phyloP scores from a whole-genome alignment of 2,329 filamentous ascomycete species.

The Apiospora aurea region DNA sequence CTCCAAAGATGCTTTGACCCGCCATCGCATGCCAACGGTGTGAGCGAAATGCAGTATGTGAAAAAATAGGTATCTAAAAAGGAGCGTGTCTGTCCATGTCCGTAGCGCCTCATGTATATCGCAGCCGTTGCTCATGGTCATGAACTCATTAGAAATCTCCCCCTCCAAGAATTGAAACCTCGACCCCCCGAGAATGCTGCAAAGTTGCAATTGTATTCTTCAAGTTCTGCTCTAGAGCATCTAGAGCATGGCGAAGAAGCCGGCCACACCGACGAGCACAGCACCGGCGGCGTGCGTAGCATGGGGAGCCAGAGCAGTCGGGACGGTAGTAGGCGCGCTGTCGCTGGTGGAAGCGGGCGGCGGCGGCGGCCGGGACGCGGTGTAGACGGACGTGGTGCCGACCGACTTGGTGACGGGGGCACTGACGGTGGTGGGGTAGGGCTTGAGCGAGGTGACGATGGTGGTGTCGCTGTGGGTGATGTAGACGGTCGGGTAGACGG shows the following conservation, averaged over 20 bases:
- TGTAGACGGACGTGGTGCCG: not conserved
- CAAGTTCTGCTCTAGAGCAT: not conserved
- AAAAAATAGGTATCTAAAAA: not conserved
- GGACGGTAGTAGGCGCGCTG: conserved; percentile 21
- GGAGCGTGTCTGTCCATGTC: conserved; percentile 8
- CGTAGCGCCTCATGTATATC: conserved; percentile 1
- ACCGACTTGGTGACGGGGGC: conserved; percentile 31
- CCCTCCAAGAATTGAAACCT: not conserved
- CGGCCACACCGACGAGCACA: conserved; percentile 38
- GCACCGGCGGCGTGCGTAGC: conserved; percentile 36
- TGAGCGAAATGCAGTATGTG: not conserved
- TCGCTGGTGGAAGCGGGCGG: conserved; percentile 12
- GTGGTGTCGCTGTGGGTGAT: conserved; percentile 42
- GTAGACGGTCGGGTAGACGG: conserved; percentile 42
- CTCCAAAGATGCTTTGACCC: not conserved
- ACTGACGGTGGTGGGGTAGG: conserved; percentile 33
- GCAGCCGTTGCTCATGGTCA: conserved; percentile 14
- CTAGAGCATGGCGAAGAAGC: conserved; percentile 38
- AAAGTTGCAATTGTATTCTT: not conserved
- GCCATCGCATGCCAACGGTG: not conserved
- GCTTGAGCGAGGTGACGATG: conserved; percentile 41
- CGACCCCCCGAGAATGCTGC: not conserved
- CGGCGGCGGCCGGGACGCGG: not conserved
- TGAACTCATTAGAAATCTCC: not conserved
- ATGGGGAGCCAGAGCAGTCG: conserved; percentile 31